phyloP scores from a whole-genome alignment of 106 monocot species.

The Dendrobium chrysotoxum region DNA sequence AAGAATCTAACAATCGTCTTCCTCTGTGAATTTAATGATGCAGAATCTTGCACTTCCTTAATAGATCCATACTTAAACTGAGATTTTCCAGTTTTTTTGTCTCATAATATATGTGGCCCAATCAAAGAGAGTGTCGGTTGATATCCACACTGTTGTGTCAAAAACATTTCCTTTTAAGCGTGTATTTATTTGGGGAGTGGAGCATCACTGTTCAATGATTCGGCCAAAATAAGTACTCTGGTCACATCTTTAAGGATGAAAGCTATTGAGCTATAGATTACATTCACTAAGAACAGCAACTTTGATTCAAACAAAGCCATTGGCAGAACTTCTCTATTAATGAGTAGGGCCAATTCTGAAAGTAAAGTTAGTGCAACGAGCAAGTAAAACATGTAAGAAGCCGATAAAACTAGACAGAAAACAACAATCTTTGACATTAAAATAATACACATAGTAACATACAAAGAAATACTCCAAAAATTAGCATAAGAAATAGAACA shows the following conservation, averaged over 20 bases:
- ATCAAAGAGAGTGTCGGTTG: not conserved
- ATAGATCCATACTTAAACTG: not conserved
- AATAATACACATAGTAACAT: too few species aligned
- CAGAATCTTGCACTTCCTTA: not conserved
- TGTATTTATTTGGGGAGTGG: not conserved
- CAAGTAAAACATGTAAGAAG: too few species aligned
- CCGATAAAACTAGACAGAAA: too few species aligned
- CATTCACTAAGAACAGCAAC: not conserved
- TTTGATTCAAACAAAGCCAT: not conserved
- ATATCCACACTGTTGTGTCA: not conserved
- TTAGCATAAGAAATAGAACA: not conserved
- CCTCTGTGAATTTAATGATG: not conserved
- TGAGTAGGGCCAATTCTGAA: too few species aligned
- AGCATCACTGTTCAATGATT: not conserved
- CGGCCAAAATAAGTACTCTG: not conserved
- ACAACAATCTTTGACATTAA: too few species aligned
- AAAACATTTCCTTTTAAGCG: not conserved
- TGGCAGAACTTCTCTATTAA: not conserved
- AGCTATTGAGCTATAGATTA: not conserved
- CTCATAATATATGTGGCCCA: not conserved
- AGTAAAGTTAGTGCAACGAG: too few species aligned
- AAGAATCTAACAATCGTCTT: not conserved
- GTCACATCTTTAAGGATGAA: not conserved
- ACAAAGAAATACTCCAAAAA: too few species aligned
- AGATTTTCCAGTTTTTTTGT: not conserved